Conservation (phyloP, 148 eudicot genomes). For the Agrostemma githago region DNA sequence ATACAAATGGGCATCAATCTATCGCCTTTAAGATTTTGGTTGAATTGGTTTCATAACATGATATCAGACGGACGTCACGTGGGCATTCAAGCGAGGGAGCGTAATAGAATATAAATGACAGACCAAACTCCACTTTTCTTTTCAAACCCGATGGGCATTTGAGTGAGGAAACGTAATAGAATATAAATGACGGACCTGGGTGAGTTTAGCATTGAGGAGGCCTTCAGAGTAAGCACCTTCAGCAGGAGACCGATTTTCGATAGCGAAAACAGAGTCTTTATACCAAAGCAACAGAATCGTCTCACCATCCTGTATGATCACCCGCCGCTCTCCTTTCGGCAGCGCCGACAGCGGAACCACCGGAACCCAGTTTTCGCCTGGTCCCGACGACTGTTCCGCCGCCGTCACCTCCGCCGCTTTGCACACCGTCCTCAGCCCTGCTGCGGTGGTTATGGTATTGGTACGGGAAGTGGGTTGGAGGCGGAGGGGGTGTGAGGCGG, state of each 20-base stretch:
- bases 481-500: conserved; percentile 3
- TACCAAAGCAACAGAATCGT: conserved; percentile 75
- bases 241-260: conserved; percentile 94
- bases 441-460: neutral
- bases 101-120: no score
- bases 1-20: no score
- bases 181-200: conserved; percentile 44
- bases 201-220: conserved; percentile 90
- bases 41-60: no score
- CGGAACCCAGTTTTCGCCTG: conserved; percentile 69
- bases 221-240: conserved; percentile 97
- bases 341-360: conserved; percentile 84
- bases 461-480: neutral
- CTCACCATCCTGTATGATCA: conserved; percentile 82
- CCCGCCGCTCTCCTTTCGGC: conserved; percentile 91
- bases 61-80: no score
- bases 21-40: no score
- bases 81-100: no score
- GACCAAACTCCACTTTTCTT: no score
- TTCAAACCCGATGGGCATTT: no score
- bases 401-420: conserved; percentile 52
- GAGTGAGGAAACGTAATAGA: no score
- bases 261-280: conserved; percentile 68
- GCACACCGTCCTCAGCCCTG: conserved; percentile 21
- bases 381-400: conserved; percentile 29